Percentiles rank a stretch among this genome's conserved stretches.
Evolutionary conservation across 139 green algal genomes (phyloP).

Genomic region (Chlorella vulgaris): DNA sequence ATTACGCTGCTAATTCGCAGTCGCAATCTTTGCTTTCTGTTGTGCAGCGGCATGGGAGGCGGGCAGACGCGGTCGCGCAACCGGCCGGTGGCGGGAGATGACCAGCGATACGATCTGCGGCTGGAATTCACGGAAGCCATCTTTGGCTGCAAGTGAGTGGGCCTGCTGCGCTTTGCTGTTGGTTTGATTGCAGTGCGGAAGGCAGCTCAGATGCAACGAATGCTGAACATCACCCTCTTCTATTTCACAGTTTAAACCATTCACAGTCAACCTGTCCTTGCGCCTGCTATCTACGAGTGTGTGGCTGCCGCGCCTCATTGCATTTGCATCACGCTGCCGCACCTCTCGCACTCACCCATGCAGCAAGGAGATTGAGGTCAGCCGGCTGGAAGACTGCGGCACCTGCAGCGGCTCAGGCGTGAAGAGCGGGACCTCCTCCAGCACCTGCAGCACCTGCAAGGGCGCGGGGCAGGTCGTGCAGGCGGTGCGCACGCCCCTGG

Average conservation of each 20-base stretch:
- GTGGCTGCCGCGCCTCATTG: no score
- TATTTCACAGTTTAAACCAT: neutral
- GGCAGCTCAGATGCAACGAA: no score
- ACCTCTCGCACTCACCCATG: neutral
- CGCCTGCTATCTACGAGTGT: no score
- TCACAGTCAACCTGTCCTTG: neutral
- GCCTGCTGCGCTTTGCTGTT: neutral
- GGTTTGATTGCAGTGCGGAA: neutral
- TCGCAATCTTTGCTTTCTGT: neutral
- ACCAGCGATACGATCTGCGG: conserved; percentile 84
- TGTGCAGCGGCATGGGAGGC: conserved; percentile 50
- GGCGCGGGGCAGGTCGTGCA: conserved; percentile 92
- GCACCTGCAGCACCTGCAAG: conserved; percentile 85
- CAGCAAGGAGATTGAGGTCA: conserved; percentile 89
- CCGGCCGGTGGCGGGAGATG: conserved; percentile 72
- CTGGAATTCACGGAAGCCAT: conserved; percentile 93
- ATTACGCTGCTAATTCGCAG: neutral
- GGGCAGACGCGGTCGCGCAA: conserved; percentile 50
- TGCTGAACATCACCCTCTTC: no score
- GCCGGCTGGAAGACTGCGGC: conserved; percentile 77
- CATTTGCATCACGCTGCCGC: no score
- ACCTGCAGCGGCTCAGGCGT: conserved; percentile 80
- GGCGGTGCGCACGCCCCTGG: conserved; percentile 90
- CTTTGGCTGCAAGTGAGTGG: conserved; percentile 76
- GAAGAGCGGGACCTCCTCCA: conserved; percentile 86